Evolutionary conservation across 1,284 basidiomycete species (phyloP).

Genomic region (Pseudozyma flocculosa): DNA sequence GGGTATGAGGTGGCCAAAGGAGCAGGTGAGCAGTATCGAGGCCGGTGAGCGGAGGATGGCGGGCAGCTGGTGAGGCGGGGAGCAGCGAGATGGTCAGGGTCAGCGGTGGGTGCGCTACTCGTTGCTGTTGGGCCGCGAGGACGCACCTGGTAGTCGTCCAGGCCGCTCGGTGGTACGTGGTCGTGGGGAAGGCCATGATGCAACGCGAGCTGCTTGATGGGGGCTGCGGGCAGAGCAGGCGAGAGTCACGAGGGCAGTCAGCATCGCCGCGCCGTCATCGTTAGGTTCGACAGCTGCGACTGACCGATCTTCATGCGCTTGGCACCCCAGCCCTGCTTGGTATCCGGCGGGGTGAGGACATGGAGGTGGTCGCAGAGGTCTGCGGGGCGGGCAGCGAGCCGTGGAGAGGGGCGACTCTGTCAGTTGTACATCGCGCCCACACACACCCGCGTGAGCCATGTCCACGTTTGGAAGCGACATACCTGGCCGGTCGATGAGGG

Average conservation of each 20-base stretch:
- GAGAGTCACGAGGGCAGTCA: too few species aligned
- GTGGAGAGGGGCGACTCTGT: too few species aligned
- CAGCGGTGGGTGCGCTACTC: too few species aligned
- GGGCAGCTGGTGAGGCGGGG: not conserved
- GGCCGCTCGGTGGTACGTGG: conserved; percentile 21
- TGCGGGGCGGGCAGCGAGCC: too few species aligned
- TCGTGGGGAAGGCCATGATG: conserved; percentile 14
- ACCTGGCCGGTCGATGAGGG: conserved; percentile 10
- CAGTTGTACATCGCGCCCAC: too few species aligned
- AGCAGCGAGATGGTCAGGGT: too few species aligned
- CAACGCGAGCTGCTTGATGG: conserved; percentile 42
- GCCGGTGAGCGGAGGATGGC: conserved; percentile 18
- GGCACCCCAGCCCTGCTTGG: conserved; percentile 40
- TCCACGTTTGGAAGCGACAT: conserved; percentile 6
- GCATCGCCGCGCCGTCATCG: too few species aligned
- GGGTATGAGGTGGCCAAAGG: conserved; percentile 86
- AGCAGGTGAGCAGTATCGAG: conserved; percentile 76
- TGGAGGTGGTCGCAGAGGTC: conserved; percentile 57
- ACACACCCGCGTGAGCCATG: too few species aligned
- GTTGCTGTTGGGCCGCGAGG: too few species aligned
- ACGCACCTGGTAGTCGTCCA: conserved; percentile 17
- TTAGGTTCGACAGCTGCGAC: too few species aligned
- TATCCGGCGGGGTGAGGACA: conserved; percentile 67
- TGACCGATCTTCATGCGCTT: conserved; percentile 38
- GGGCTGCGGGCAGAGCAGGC: too few species aligned